Percentiles rank a stretch among this genome's conserved stretches.
Conservation (phyloP, 2,329 filamentous ascomycete species). For the Ophiostoma australiae region DNA sequence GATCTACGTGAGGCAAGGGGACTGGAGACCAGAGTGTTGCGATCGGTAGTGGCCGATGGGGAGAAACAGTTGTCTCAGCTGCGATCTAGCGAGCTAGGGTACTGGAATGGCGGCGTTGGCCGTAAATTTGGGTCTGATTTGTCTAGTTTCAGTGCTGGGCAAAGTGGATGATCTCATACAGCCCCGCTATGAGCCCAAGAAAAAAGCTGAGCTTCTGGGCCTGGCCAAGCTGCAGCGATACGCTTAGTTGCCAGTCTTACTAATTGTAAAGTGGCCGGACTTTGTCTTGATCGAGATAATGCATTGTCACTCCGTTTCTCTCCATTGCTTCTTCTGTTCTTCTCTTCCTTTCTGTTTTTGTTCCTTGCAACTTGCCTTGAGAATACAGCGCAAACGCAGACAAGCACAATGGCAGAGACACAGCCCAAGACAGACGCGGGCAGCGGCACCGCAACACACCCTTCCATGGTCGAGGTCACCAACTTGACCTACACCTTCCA, state of each 20-base stretch:
- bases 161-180: conserved; percentile 17
- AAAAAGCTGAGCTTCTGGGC: neutral
- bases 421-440: neutral
- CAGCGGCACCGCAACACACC: conserved; percentile 31
- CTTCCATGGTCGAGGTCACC: conserved; percentile 64
- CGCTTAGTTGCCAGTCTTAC: neutral
- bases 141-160: neutral
- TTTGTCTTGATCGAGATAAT: neutral
- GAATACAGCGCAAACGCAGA: neutral
- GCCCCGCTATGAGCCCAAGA: conserved; percentile 21
- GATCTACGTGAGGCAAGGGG: conserved; percentile 1
- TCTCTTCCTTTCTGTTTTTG: neutral
- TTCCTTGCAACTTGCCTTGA: neutral
- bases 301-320: neutral
- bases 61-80: neutral
- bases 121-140: neutral
- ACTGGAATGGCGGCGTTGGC: neutral
- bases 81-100: conserved; percentile 1
- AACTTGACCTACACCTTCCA: conserved; percentile 84
- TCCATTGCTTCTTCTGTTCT: neutral
- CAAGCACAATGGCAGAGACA: conserved; percentile 19
- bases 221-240: neutral
- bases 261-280: neutral
- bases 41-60: neutral
- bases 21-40: neutral